Base-by-base conservation (phyloP, 805 yeast genomes). In the Tetrapisispora iriomotensis region DNA sequence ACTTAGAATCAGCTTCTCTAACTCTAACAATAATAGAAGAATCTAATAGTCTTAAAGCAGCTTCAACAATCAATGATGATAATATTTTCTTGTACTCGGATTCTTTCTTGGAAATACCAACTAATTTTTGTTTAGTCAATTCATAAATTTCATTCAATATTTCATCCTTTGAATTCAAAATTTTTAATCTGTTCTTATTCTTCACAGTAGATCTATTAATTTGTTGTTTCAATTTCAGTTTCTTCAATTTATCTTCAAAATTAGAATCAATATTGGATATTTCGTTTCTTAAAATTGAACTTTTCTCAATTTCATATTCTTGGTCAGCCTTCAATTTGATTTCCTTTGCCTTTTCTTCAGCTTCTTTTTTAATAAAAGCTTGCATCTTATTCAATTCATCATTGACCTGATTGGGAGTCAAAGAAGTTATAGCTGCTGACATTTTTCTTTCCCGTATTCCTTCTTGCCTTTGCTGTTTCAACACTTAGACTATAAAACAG, bases 361-460 rank as follows among this genome's bases (percentile, higher is more conserved):
- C 99, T 70, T 92, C 99, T 75, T 90, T 92, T 68, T 82, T 85
- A 75, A 92, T 92, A 79, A 92, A 92, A 60, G 94, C 88, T 62
- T 90, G 95, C 96, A 92, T 92, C 72, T 92, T 92, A 63, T 80
- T 79, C 65, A 92, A 83, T 71, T 92, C 98, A 53, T 86, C 86
- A 58, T 82, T 87, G 51, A 90, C 97, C 87, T 88, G 58, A 38
- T 50, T 52, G 15, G 64, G 62, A 12, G 62, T 58, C 36, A 60
- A 45, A 27, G 64, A 53, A 23, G 61, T 54, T 34, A 58, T 58
- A 25, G 62, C 50, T 36, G 66, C 49, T 33, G 70, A 56, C 69
- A 63, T 64, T 3, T 18, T 19, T n/a, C 3, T 30, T n/a, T n/a
- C n/a, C n/a, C n/a, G n/a, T n/a, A n/a, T n/a, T n/a, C n/a, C n/a